Evolutionary conservation across 148 eudicot genomes (phyloP).

Genomic region (Mesembryanthemum crystallinum): DNA sequence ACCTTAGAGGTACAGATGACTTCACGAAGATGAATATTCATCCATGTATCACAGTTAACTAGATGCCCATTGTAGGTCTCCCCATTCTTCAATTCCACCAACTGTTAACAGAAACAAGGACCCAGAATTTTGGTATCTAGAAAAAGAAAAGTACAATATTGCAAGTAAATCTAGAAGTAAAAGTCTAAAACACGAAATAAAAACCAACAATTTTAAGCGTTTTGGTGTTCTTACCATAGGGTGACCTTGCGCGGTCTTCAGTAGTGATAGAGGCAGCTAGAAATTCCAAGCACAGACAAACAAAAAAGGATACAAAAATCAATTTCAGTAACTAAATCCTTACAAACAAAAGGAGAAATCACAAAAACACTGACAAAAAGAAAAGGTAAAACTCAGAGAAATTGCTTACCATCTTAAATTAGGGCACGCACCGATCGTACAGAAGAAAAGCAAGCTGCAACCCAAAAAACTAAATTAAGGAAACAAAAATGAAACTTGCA

Average conservation of each 20-base stretch:
- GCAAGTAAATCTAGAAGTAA: neutral
- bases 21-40: slow-evolving; percentile 97
- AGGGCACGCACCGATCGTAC: neutral
- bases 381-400: neutral
- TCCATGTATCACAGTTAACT: slow-evolving; percentile 96
- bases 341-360: neutral
- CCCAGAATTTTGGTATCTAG: neutral
- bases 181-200: neutral
- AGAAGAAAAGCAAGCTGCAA: slow-evolving; percentile 4
- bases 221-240: slow-evolving; percentile 56
- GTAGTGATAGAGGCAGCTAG: slow-evolving; percentile 75
- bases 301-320: neutral
- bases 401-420: slow-evolving; percentile 15
- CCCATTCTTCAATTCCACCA: slow-evolving; percentile 95
- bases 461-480: neutral
- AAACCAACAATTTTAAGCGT: neutral
- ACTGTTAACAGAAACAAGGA: slow-evolving; percentile 26
- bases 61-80: slow-evolving; percentile 92
- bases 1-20: slow-evolving; percentile 96
- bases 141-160: neutral
- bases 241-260: slow-evolving; percentile 86
- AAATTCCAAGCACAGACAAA: slow-evolving; percentile 10
- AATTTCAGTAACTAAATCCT: neutral
- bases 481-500: neutral
- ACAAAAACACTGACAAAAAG: neutral